phyloP scores from a whole-genome alignment of 228 moss, liverwort and hornwort species.

The Sphagnum fallax region DNA sequence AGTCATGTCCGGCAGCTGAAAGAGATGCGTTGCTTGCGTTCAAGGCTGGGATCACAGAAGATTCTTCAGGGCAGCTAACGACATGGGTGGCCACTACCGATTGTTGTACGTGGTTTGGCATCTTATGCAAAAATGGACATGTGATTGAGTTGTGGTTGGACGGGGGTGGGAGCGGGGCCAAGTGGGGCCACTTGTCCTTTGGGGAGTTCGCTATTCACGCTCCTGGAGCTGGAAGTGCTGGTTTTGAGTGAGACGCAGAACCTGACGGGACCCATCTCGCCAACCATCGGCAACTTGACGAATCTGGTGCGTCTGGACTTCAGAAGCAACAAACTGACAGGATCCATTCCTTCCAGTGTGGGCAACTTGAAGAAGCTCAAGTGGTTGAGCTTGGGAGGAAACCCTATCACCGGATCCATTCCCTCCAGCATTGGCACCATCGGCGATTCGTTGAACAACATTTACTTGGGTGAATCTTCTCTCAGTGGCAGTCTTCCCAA shows the following conservation, averaged over 20 bases:
- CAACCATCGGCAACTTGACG: conserved; percentile 10
- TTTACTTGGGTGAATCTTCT: not conserved
- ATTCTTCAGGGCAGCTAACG: conserved; percentile 12
- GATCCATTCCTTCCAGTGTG: conserved; percentile 14
- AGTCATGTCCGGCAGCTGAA: conserved; percentile 12
- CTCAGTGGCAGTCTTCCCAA: conserved; percentile 8
- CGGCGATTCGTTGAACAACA: not conserved
- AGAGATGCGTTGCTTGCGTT: conserved; percentile 14
- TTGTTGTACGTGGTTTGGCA: conserved; percentile 13
- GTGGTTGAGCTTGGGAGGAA: conserved; percentile 19
- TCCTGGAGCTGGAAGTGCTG: not conserved
- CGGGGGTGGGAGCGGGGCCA: not conserved
- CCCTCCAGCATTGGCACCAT: conserved; percentile 1
- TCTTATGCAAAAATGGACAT: not conserved
- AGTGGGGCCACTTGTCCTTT: too few species aligned
- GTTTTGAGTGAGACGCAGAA: conserved; percentile 20
- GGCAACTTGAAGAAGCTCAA: conserved; percentile 11
- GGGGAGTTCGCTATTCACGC: not conserved
- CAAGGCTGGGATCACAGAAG: conserved; percentile 12
- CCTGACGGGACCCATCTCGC: conserved; percentile 16
- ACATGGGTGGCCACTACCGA: conserved; percentile 12
- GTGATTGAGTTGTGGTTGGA: not conserved
- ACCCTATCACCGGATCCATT: conserved; percentile 24
- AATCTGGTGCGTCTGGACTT: conserved; percentile 20
- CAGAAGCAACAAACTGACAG: conserved; percentile 19